phyloP scores from a whole-genome alignment of 306 rosid species.

The Corylus americana region DNA sequence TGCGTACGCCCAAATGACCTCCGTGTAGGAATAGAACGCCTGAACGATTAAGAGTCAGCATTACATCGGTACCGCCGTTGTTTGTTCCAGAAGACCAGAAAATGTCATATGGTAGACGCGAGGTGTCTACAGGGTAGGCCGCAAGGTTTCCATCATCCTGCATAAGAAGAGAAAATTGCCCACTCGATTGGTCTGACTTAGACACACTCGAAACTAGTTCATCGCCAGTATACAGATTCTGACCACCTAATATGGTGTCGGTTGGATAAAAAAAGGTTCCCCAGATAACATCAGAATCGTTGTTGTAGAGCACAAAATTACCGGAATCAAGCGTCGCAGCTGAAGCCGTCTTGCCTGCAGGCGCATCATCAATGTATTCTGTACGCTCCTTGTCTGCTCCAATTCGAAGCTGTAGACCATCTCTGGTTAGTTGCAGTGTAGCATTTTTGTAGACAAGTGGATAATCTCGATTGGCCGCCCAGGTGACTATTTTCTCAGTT shows the following conservation, averaged over 20 bases:
- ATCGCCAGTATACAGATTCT: neutral
- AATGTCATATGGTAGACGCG: neutral
- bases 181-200: neutral
- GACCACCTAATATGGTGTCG: slow-evolving; percentile 13
- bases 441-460: neutral
- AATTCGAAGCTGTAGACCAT: neutral
- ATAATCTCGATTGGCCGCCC: neutral
- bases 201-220: neutral
- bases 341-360: neutral
- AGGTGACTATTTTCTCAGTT: neutral
- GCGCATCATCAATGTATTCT: no score
- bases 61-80: accelerated
- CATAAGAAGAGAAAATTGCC: neutral
- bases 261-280: slow-evolving; percentile 1
- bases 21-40: neutral
- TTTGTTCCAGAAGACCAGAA: neutral
- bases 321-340: neutral
- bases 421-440: neutral
- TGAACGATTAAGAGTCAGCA: neutral
- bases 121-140: neutral
- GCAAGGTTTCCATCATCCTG: neutral
- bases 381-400: neutral
- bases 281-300: neutral
- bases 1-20: accelerated
- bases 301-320: slow-evolving; percentile 1